A percentile compares a stretch with the other conserved stretches of the same genome.
Conservation (phyloP, 2,329 filamentous ascomycete species). For the Periconia digitata region DNA sequence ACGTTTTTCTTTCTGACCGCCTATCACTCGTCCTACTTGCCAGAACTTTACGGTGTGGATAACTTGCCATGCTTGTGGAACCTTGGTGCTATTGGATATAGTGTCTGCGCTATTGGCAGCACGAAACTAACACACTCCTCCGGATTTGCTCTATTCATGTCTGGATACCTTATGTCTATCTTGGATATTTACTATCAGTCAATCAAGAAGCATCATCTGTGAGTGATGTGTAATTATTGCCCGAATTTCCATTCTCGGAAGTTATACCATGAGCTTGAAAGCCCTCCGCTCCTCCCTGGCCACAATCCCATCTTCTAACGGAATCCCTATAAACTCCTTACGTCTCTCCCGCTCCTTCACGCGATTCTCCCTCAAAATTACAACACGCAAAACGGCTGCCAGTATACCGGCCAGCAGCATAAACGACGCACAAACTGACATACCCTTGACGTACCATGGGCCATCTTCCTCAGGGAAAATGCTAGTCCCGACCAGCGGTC, state of each 20-base stretch:
- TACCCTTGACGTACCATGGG: conserved; percentile 53
- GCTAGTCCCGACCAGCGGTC: conserved; percentile 62
- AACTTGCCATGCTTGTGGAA: too few species aligned
- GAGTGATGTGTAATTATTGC: neutral
- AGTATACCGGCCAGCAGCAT: conserved; percentile 53
- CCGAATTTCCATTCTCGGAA: neutral
- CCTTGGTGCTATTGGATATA: too few species aligned
- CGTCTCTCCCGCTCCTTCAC: conserved; percentile 6
- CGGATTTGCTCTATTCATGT: too few species aligned
- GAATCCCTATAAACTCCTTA: conserved; percentile 28
- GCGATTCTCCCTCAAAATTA: conserved; percentile 38
- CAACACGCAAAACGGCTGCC: conserved; percentile 45
- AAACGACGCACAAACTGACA: conserved; percentile 53
- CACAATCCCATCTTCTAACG: conserved; percentile 23
- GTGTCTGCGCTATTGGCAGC: too few species aligned
- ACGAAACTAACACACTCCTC: too few species aligned
- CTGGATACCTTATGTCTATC: too few species aligned
- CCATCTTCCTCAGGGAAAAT: conserved; percentile 56
- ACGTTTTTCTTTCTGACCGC: too few species aligned
- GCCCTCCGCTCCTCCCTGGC: conserved; percentile 13
- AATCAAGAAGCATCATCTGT: neutral
- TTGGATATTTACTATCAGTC: too few species aligned
- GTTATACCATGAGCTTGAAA: conserved; percentile 35
- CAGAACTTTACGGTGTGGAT: too few species aligned
- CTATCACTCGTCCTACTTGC: too few species aligned